Percentiles rank a stretch among this genome's conserved stretches.
Conservation (phyloP, 2,329 filamentous ascomycete genomes). For the Colletotrichum agaves region DNA sequence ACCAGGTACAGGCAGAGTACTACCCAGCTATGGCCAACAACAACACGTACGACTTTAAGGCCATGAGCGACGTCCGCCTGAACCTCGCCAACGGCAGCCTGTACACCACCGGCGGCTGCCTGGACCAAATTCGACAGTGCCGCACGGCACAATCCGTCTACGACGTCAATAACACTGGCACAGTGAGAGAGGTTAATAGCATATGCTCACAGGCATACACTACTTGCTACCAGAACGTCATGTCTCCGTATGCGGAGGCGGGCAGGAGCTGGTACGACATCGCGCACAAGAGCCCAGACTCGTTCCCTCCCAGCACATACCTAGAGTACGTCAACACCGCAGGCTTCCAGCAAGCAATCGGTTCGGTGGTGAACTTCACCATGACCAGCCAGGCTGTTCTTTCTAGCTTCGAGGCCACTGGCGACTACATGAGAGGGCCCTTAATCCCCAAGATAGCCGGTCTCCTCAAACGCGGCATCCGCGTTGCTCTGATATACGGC, state of each 20-base stretch:
- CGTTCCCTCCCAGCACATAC: constrained; percentile 72
- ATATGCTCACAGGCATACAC: constrained; percentile 30
- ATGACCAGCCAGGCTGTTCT: constrained; percentile 58
- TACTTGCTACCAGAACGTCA: constrained; percentile 64
- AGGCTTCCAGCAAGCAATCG: constrained; percentile 64
- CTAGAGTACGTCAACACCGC: constrained; percentile 72
- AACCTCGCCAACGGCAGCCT: constrained; percentile 34
- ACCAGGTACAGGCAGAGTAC: constrained; percentile 67
- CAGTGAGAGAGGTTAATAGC: constrained; percentile 23
- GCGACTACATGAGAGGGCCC: constrained; percentile 72
- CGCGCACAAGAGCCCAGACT: constrained; percentile 63
- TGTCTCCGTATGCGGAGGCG: constrained; percentile 65
- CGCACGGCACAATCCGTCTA: constrained; percentile 33
- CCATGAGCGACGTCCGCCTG: constrained; percentile 50
- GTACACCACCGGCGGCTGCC: constrained; percentile 33
- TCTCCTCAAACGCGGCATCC: constrained; percentile 71
- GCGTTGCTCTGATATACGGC: constrained; percentile 77
- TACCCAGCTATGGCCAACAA: constrained; percentile 65
- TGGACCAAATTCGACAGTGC: constrained; percentile 35
- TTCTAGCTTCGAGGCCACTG: constrained; percentile 58
- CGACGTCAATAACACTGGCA: constrained; percentile 34
- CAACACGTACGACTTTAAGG: constrained; percentile 73
- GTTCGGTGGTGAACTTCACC: constrained; percentile 69
- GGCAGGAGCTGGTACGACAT: constrained; percentile 71
- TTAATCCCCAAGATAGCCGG: constrained; percentile 68